Evolutionary conservation across 2,329 filamentous ascomycete genomes (phyloP), one percentile per base, ranked within the genome.

Genomic region (Epichloe brachyelytri): DNA sequence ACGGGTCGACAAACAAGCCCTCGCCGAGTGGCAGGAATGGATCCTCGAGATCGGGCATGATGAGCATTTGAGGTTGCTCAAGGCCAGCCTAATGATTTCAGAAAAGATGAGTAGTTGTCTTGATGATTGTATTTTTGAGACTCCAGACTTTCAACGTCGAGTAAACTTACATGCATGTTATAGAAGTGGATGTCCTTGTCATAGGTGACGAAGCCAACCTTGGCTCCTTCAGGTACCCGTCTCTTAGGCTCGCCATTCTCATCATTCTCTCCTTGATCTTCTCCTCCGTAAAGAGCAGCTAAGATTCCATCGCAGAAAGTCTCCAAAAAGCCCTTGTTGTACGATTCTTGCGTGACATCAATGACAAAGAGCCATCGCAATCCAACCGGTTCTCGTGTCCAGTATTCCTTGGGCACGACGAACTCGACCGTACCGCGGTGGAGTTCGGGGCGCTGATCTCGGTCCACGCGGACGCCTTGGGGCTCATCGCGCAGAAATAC

Each of bases 181-280:
- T 97, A 98, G 66, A 97, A 98, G 64, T 98, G 93, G 53, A 98
- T 86, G 60, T 96, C 89, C 68, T 88, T 91, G 71, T 98, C 93
- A 65, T 85, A 98, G 1, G 93, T 96, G 56, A 97, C 83, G 64
- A 98, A 95, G 47, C 91, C 93, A 54, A 98, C 82, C 71, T 88
- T 95, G 46, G 87, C 81, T 12, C 88, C 89, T 49, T 79, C 72
- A 0, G 93, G 88, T 60, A 96, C 74, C 50, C 71, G 74, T 48
- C 77, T 71, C 57, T 76, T 75, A 4, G 68, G 64, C 52, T 76
- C 75, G 46, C 75, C 73, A 43, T 77, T 71, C 50, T 78, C 76
- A 26, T 73, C 76, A 26, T 73, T 72, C 49, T 67, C 65, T 46
- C 69, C 65, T 47, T 68, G 68, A 36, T 75, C 69, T 14, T 80